phyloP scores from a whole-genome alignment of 345 rosid species.

The Euphorbia peplus region DNA sequence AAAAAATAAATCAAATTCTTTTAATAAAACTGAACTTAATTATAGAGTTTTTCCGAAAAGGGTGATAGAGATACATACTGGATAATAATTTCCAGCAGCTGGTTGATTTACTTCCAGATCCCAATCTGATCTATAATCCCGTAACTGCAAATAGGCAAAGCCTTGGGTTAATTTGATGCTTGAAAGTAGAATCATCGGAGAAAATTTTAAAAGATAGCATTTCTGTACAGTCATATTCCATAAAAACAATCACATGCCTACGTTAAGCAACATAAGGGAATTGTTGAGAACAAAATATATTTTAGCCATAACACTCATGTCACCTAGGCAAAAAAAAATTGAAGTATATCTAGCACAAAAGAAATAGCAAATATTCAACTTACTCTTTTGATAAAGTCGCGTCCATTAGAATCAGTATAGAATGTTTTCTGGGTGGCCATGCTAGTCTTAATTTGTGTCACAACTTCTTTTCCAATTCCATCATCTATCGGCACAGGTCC shows the following conservation, averaged over 20 bases:
- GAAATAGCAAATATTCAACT: slow-evolving; percentile 9
- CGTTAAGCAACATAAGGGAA: slow-evolving; percentile 8
- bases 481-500: slow-evolving; percentile 68
- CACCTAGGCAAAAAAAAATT: slow-evolving; percentile 4
- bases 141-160: slow-evolving; percentile 51
- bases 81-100: slow-evolving; percentile 92
- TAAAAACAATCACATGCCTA: neutral
- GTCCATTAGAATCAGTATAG: slow-evolving; percentile 83
- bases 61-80: slow-evolving; percentile 45
- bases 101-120: slow-evolving; percentile 88
- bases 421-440: slow-evolving; percentile 57
- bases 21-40: neutral
- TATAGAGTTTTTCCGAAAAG: neutral
- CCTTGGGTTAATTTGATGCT: slow-evolving; percentile 14
- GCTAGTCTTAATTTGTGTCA: slow-evolving; percentile 59
- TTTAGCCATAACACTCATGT: neutral
- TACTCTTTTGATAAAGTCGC: slow-evolving; percentile 75
- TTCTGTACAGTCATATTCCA: slow-evolving; percentile 1
- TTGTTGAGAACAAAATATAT: slow-evolving; percentile 4
- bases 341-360: neutral
- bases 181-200: slow-evolving; percentile 3
- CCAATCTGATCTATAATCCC: slow-evolving; percentile 92
- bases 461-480: slow-evolving; percentile 71
- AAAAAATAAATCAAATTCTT: no score
- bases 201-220: neutral